Percentiles rank a stretch among this genome's conserved stretches.
Conservation (phyloP, 441 rosid species). For the Populus hybrid region DNA sequence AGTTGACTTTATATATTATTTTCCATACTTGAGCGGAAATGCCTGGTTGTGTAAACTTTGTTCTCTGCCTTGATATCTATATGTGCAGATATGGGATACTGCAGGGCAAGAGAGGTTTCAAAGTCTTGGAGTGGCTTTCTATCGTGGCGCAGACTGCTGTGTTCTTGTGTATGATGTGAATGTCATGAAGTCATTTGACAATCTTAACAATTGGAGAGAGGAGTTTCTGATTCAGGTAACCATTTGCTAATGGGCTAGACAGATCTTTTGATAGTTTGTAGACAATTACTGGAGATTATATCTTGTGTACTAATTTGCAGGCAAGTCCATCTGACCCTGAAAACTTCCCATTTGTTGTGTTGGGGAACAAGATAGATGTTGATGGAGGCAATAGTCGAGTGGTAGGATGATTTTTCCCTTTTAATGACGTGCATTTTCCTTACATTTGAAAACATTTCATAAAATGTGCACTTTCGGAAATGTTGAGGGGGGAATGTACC, state of each 20-base stretch:
- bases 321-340: conserved; percentile 88
- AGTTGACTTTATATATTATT: too few species aligned
- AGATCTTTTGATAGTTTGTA: neutral
- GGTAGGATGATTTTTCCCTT: conserved; percentile 41
- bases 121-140: conserved; percentile 63
- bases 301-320: conserved; percentile 36
- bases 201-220: conserved; percentile 82
- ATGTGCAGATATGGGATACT: conserved; percentile 76
- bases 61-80: neutral
- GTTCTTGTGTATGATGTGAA: conserved; percentile 29
- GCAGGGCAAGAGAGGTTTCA: conserved; percentile 51
- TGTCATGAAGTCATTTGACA: conserved; percentile 66
- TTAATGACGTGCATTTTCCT: neutral
- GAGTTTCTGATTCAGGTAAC: conserved; percentile 86
- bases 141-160: conserved; percentile 51
- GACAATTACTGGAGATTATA: conserved; percentile 3
- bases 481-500: too few species aligned
- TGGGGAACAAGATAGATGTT: conserved; percentile 80
- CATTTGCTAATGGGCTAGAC: neutral
- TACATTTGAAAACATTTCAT: neutral
- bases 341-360: conserved; percentile 76
- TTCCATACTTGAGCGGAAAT: neutral
- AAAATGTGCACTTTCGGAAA: neutral
- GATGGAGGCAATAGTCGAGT: conserved; percentile 71
- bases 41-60: neutral